These are phyloP conservation scores for Penicillium chermesinum DNA, from an alignment of 495 filamentous ascomycete species.

Conservation along the genomic window DNA sequence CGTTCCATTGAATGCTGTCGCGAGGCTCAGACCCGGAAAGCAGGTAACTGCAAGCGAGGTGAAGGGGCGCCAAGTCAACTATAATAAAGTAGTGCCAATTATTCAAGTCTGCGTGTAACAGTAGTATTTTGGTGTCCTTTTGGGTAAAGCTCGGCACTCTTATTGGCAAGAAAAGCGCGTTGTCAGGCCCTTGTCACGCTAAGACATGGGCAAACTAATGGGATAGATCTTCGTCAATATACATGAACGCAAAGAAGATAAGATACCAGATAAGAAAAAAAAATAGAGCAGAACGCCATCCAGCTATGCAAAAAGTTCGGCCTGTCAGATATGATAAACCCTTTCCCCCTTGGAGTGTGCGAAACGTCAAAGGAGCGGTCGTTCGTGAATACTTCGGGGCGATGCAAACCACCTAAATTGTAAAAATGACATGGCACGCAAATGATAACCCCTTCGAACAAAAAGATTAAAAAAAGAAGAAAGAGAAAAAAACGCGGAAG, in stretches of 20 bases:
- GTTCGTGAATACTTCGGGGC: not conserved
- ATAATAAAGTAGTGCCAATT: too few species aligned
- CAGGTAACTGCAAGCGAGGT: not conserved
- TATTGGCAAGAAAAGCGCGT: too few species aligned
- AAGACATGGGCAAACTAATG: not conserved
- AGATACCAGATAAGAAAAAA: not conserved
- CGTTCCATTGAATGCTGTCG: too few species aligned
- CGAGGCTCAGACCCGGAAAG: too few species aligned
- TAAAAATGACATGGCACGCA: not conserved
- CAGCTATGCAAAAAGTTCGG: slow-evolving; percentile 20
- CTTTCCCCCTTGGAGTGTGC: not conserved
- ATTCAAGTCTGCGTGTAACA: too few species aligned
- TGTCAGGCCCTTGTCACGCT: not conserved
- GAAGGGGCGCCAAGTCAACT: not conserved
- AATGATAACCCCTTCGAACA: not conserved
- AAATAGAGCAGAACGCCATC: slow-evolving; percentile 14
- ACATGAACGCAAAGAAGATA: not conserved
- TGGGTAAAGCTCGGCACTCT: too few species aligned
- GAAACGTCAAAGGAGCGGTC: not conserved
- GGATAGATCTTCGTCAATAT: not conserved
- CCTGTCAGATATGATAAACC: not conserved
- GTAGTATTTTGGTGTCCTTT: too few species aligned
- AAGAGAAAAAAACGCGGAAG: not conserved
- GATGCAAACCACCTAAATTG: too few species aligned
- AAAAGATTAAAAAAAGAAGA: slow-evolving; percentile 1